Conservation (phyloP, 345 rosid species). For the Aquilaria sinensis region DNA sequence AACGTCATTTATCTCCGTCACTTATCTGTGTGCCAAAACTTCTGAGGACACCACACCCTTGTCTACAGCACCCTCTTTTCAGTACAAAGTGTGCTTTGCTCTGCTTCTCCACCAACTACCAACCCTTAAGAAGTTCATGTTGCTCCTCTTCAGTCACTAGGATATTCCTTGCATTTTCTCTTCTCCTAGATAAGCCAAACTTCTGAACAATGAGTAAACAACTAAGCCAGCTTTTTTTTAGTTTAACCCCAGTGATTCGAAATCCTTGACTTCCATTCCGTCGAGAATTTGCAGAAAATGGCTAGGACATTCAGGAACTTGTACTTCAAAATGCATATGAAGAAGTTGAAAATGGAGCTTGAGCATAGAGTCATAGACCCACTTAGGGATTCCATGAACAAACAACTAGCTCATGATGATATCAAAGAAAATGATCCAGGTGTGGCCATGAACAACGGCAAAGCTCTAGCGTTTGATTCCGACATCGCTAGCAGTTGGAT, state of each 20-base stretch:
- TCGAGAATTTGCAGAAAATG: constrained; percentile 18
- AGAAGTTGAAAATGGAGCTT: not conserved
- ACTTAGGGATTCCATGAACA: too few species aligned
- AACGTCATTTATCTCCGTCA: not conserved
- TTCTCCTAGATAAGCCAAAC: constrained; percentile 32
- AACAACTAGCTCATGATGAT: not conserved
- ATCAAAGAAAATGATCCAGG: not conserved
- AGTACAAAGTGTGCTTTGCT: constrained; percentile 31
- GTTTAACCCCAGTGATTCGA: constrained; percentile 36
- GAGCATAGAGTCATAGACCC: not conserved
- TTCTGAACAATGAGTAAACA: constrained; percentile 42
- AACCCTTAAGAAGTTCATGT: constrained; percentile 44
- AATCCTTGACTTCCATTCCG: constrained; percentile 36
- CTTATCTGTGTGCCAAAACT: constrained; percentile 37
- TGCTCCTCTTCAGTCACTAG: constrained; percentile 24
- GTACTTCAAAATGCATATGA: too few species aligned
- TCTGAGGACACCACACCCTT: constrained; percentile 49
- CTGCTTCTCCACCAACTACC: constrained; percentile 34
- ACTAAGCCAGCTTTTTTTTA: constrained; percentile 34
- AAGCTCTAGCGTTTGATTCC: constrained; percentile 21
- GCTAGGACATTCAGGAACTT: not conserved
- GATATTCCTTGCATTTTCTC: constrained; percentile 49
- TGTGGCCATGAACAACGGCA: constrained; percentile 38
- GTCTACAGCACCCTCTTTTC: constrained; percentile 21
- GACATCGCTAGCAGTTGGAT: constrained; percentile 8